These are phyloP conservation scores for Amphichorda felina DNA, from an alignment of 2,329 filamentous ascomycete species.

Conservation along the genomic window DNA sequence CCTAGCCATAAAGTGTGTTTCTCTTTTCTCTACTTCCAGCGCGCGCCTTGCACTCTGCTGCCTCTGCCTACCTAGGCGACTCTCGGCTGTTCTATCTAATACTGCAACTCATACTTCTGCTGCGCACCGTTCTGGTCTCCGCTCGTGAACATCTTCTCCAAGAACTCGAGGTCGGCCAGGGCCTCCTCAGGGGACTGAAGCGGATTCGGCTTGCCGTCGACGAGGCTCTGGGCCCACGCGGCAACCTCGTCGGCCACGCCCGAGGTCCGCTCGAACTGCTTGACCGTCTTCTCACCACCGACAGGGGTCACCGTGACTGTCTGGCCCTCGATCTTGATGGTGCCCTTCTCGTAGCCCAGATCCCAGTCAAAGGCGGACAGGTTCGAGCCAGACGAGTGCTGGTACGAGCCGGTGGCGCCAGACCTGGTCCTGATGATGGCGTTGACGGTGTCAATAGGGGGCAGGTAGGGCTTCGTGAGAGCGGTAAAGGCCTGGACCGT, in stretches of 20 bases:
- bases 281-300: conserved; percentile 18
- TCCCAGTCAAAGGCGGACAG: conserved; percentile 40
- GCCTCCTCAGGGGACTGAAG: conserved; percentile 45
- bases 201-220: conserved; percentile 32
- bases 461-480: conserved; percentile 42
- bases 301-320: conserved; percentile 24
- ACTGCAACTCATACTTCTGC: conserved; percentile 27
- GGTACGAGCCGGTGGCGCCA: conserved; percentile 44
- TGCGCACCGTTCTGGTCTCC: conserved; percentile 27
- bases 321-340: conserved; percentile 34
- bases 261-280: conserved; percentile 34
- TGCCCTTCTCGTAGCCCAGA: conserved; percentile 45
- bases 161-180: conserved; percentile 46
- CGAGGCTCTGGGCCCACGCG: conserved; percentile 45
- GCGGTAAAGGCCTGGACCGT: conserved; percentile 41
- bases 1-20: too few species aligned
- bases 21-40: too few species aligned
- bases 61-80: too few species aligned
- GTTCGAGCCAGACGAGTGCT: conserved; percentile 44
- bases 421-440: conserved; percentile 41
- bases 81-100: not conserved
- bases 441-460: conserved; percentile 56
- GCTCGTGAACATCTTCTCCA: conserved; percentile 38
- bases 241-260: conserved; percentile 49
- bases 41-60: too few species aligned